phyloP scores from a whole-genome alignment of 768 basidiomycete genomes.

The Auricularia heimuer region DNA sequence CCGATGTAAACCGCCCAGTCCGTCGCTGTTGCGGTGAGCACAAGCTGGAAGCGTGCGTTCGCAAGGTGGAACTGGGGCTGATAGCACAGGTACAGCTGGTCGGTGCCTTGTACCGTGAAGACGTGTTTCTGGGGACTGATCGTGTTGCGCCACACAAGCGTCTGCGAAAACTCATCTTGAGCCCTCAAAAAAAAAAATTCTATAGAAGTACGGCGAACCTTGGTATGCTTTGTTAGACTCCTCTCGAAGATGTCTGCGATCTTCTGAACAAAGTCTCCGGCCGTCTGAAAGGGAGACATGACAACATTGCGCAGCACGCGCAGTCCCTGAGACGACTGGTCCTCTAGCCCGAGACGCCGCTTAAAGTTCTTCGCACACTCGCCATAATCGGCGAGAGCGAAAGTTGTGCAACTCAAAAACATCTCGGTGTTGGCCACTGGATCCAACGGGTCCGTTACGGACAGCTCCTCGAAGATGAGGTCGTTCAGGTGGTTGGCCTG shows the following conservation, averaged over 20 bases:
- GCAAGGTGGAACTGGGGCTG: conserved; percentile 27
- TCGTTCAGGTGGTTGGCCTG: conserved; percentile 31
- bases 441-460: conserved; percentile 21
- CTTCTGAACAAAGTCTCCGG: background rate
- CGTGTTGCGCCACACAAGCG: conserved; percentile 21
- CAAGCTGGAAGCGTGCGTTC: conserved; percentile 30
- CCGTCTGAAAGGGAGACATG: conserved; percentile 31
- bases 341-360: conserved; percentile 23
- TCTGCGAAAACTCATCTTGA: background rate
- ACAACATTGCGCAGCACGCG: conserved; percentile 28
- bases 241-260: conserved; percentile 26
- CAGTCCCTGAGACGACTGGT: conserved; percentile 21
- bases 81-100: conserved; percentile 25
- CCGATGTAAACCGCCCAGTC: conserved; percentile 13
- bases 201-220: background rate
- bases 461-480: conserved; percentile 31
- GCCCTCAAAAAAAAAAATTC: background rate
- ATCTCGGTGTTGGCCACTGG: conserved; percentile 16
- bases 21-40: conserved; percentile 17
- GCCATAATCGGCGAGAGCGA: conserved; percentile 27
- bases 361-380: conserved; percentile 27
- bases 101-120: conserved; percentile 31
- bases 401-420: conserved; percentile 23
- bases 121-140: conserved; percentile 21
- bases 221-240: conserved; percentile 25